Evolutionary conservation across 140 eudicot species (phyloP).

Genomic region (Flaveria floridana): DNA sequence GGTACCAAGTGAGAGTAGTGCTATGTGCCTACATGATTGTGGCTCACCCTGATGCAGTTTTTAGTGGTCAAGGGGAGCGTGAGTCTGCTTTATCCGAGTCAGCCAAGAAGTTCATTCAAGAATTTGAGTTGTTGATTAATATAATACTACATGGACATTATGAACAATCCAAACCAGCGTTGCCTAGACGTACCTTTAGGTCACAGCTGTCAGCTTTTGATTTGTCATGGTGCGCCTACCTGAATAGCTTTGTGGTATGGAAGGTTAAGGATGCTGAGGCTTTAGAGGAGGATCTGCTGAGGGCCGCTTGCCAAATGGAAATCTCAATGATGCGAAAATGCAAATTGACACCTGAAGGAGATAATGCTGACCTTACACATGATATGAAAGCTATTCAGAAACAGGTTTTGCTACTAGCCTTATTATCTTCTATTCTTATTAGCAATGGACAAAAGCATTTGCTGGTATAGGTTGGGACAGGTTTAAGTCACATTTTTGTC

Average conservation of each 20-base stretch:
- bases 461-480: background rate
- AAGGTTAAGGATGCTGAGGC: constrained; percentile 89
- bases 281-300: constrained; percentile 85
- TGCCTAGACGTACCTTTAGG: constrained; percentile 54
- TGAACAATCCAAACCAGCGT: constrained; percentile 32
- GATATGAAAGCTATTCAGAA: constrained; percentile 87
- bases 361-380: constrained; percentile 54
- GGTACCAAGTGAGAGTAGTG: constrained; percentile 85
- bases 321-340: constrained; percentile 88
- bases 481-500: background rate
- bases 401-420: constrained; percentile 56
- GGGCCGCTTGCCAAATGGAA: constrained; percentile 94
- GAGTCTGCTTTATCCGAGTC: constrained; percentile 68
- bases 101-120: constrained; percentile 67
- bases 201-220: constrained; percentile 80
- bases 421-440: background rate
- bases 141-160: constrained; percentile 55
- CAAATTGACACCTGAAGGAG: constrained; percentile 64
- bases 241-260: constrained; percentile 93
- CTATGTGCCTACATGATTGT: constrained; percentile 94
- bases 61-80: constrained; percentile 81
- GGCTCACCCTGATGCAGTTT: constrained; percentile 86
- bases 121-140: constrained; percentile 67
- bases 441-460: background rate
- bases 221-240: constrained; percentile 85